Percentiles rank a stretch among this genome's conserved stretches.
Evolutionary conservation across 2,329 filamentous ascomycete species (phyloP).

Genomic region (Septoria linicola): DNA sequence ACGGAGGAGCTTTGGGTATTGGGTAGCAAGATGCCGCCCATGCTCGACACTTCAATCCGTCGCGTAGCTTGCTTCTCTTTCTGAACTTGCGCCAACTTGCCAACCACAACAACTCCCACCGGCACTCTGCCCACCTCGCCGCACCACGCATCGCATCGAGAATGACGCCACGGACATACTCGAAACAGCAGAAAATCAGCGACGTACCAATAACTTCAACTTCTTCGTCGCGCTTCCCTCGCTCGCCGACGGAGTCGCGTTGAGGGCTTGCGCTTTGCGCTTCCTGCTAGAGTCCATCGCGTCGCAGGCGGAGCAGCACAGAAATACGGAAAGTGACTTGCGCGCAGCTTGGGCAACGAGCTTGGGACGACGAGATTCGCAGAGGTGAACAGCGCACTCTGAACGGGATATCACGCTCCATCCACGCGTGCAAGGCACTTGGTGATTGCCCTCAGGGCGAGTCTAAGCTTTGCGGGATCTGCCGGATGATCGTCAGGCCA

Average conservation of each 20-base stretch:
- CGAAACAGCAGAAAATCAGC: slow-evolving; percentile 8
- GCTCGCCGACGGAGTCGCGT: slow-evolving; percentile 46
- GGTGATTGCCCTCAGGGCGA: not conserved
- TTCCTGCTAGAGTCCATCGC: slow-evolving; percentile 51
- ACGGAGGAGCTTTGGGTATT: slow-evolving; percentile 31
- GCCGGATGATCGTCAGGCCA: too few relatives aligned
- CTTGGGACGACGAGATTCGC: not conserved
- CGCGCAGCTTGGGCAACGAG: not conserved
- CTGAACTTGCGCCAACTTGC: slow-evolving; percentile 14
- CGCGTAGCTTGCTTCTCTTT: slow-evolving; percentile 23
- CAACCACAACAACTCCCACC: slow-evolving; percentile 7
- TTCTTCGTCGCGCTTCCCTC: slow-evolving; percentile 59
- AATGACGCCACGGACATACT: not conserved
- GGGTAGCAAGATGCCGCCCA: slow-evolving; percentile 27
- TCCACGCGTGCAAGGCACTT: slow-evolving; percentile 4
- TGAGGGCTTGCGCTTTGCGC: slow-evolving; percentile 54
- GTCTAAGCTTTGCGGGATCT: too few relatives aligned
- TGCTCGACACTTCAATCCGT: slow-evolving; percentile 29
- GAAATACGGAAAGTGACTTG: not conserved
- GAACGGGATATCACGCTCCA: slow-evolving; percentile 1
- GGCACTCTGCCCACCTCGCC: slow-evolving; percentile 4
- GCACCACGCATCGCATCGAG: slow-evolving; percentile 10
- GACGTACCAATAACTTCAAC: slow-evolving; percentile 59
- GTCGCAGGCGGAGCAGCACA: not conserved
- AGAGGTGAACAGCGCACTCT: not conserved